Evolutionary conservation across 306 rosid genomes (phyloP).

Genomic region (Lathyrus sativus): DNA sequence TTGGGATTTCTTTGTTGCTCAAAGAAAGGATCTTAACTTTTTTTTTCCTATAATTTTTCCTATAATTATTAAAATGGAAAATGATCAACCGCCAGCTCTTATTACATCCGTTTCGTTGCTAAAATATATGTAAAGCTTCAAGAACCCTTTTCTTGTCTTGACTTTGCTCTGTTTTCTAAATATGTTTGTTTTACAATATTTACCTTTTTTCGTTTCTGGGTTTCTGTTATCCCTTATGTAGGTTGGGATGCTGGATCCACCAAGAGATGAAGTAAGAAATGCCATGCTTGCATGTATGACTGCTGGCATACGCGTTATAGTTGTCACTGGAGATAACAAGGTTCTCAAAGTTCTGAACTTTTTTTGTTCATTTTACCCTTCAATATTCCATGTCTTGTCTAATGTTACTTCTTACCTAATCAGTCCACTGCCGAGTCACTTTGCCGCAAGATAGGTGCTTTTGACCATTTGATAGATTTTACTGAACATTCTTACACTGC

Average conservation of each 20-base stretch:
- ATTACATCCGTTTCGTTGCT: neutral
- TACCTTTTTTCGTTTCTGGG: constrained; percentile 12
- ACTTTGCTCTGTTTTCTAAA: constrained; percentile 4
- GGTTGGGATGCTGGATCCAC: constrained; percentile 99
- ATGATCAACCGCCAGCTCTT: neutral
- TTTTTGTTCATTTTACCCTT: constrained; percentile 30
- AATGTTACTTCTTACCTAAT: constrained; percentile 39
- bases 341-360: constrained; percentile 44
- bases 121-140: constrained; percentile 1
- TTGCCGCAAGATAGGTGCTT: constrained; percentile 95
- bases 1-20: no score
- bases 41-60: neutral
- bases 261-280: constrained; percentile 94
- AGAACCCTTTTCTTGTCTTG: constrained; percentile 14
- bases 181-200: constrained; percentile 2
- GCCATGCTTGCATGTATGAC: constrained; percentile 95
- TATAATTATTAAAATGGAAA: constrained; percentile 27
- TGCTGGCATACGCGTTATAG: constrained; percentile 99
- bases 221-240: constrained; percentile 41
- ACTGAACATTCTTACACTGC: constrained; percentile 88
- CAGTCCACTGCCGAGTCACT: constrained; percentile 98
- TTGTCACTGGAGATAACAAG: constrained; percentile 99
- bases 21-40: no score
- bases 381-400: constrained; percentile 34
- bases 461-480: constrained; percentile 78